Conservation (phyloP, 2,329 filamentous ascomycete species). For the Zymoseptoria crescenta region DNA sequence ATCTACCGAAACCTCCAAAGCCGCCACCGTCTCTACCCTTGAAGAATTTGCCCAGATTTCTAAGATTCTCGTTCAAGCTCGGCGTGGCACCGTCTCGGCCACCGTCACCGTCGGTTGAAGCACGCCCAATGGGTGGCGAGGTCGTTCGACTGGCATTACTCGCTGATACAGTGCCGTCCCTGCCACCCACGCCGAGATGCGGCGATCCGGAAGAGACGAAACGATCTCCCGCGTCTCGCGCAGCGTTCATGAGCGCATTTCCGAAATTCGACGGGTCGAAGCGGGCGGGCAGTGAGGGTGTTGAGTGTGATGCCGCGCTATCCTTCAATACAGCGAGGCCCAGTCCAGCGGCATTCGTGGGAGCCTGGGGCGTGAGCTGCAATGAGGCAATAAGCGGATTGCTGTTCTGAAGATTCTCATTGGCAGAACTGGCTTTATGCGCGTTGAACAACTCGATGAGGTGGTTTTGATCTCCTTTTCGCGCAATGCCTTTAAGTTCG, state of each 20-base stretch:
- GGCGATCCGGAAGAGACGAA: slow-evolving; percentile 52
- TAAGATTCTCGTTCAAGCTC: slow-evolving; percentile 85
- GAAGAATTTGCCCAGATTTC: slow-evolving; percentile 96
- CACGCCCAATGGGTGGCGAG: slow-evolving; percentile 20
- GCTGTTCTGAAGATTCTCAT: slow-evolving; percentile 63
- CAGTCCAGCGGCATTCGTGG: slow-evolving; percentile 10
- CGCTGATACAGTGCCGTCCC: slow-evolving; percentile 16
- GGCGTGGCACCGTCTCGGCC: slow-evolving; percentile 44
- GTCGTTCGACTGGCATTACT: slow-evolving; percentile 29
- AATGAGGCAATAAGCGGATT: slow-evolving; percentile 61
- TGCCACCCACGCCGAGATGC: slow-evolving; percentile 29
- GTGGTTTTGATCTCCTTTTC: slow-evolving; percentile 69
- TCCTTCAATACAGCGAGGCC: slow-evolving; percentile 31
- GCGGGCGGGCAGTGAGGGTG: slow-evolving; percentile 35
- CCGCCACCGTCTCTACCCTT: slow-evolving; percentile 31
- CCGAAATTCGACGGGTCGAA: slow-evolving; percentile 81
- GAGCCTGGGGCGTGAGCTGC: slow-evolving; percentile 39
- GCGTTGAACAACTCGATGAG: slow-evolving; percentile 87
- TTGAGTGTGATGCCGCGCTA: slow-evolving; percentile 27
- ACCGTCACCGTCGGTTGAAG: slow-evolving; percentile 20
- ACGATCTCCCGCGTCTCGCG: slow-evolving; percentile 71
- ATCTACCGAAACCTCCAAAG: not conserved
- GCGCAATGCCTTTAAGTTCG: slow-evolving; percentile 83
- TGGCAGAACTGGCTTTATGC: slow-evolving; percentile 59
- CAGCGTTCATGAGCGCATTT: slow-evolving; percentile 78